Evolutionary conservation across 2,329 filamentous ascomycete species (phyloP), one percentile per base, ranked within the genome.

Genomic region (Calonectria montana): DNA sequence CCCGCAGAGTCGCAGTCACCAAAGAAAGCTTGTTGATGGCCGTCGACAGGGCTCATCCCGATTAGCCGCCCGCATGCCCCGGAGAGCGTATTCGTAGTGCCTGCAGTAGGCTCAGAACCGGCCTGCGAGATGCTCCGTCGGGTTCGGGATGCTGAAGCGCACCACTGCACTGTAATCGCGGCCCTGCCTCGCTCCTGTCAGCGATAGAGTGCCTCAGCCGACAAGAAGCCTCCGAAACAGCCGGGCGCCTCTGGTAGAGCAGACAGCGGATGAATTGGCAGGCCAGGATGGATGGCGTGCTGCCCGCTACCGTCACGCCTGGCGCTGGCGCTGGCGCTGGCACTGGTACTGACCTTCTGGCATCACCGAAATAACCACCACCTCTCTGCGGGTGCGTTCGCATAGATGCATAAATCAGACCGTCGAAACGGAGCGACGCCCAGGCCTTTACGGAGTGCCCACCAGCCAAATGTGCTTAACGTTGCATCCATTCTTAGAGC

Each of bases 221-320:
- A 55, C 35, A 61, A 71, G 71, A 69, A 66, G 61, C 65, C 70
- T 72, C 76, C 75, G 76, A 78, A 75, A 78, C 76, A 77, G 66
- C 74, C 70, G 73, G 74, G 55, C 68, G 65, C 71, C 62, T 69
- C 68, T 59, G 71, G 62, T 70, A 64, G 59, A 64, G 57, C 63
- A 27, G 35, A 64, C 65, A 66, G 45, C 31, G 23, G 45, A 39
- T 66, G n/a, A 57, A 64, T 31, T 62, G 65, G 35, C 39, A 39
- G 43, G 16, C 57, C 57, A 50, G 16, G 35, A 59, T 27, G 53
- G 21, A 59, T 59, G 53, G 53, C 53, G 53, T 59, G 53, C 53
- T 59, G 48, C n/a, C 4, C 53, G 53, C 53, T 57, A 57, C 31
- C 18, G 31, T n/a, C 53, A 37, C 53, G 53, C 31, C 53, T 37